Percentiles rank a stretch among this genome's conserved stretches.
Conservation (phyloP, 345 rosid genomes). For the Rubroshorea leprosula region DNA sequence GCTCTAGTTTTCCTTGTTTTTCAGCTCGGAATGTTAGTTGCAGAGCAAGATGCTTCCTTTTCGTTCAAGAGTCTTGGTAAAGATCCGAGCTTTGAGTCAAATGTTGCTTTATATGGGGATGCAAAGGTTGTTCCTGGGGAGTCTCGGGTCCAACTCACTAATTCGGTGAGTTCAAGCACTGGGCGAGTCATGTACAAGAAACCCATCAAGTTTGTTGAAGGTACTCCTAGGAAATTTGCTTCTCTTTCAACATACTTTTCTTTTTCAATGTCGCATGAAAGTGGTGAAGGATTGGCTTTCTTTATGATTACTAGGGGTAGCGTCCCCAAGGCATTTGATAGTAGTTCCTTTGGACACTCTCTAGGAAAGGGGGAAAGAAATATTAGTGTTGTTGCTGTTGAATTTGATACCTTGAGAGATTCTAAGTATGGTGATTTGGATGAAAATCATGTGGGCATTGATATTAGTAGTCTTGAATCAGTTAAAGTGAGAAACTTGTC, state of each 20-base stretch:
- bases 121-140: slow-evolving; percentile 45
- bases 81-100: slow-evolving; percentile 47
- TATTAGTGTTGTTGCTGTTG: slow-evolving; percentile 37
- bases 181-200: slow-evolving; percentile 62
- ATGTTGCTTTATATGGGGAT: slow-evolving; percentile 54
- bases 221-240: slow-evolving; percentile 32
- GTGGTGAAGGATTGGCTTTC: slow-evolving; percentile 63
- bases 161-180: slow-evolving; percentile 34
- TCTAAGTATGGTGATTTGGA: slow-evolving; percentile 33
- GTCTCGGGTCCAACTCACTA: slow-evolving; percentile 55
- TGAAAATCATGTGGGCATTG: slow-evolving; percentile 47
- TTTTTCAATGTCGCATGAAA: slow-evolving; percentile 40
- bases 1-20: slow-evolving; percentile 25
- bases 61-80: slow-evolving; percentile 39
- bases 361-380: slow-evolving; percentile 21
- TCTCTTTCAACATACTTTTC: slow-evolving; percentile 66
- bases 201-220: slow-evolving; percentile 54
- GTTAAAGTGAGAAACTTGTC: slow-evolving; percentile 39
- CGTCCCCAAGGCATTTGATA: slow-evolving; percentile 26
- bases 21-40: slow-evolving; percentile 29
- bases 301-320: slow-evolving; percentile 48
- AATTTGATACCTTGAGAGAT: slow-evolving; percentile 44
- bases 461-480: slow-evolving; percentile 43
- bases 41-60: slow-evolving; percentile 40
- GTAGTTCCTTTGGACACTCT: slow-evolving; percentile 43